Conservation (phyloP, 2,329 filamentous ascomycete species). For the Ceratocystis variospora region DNA sequence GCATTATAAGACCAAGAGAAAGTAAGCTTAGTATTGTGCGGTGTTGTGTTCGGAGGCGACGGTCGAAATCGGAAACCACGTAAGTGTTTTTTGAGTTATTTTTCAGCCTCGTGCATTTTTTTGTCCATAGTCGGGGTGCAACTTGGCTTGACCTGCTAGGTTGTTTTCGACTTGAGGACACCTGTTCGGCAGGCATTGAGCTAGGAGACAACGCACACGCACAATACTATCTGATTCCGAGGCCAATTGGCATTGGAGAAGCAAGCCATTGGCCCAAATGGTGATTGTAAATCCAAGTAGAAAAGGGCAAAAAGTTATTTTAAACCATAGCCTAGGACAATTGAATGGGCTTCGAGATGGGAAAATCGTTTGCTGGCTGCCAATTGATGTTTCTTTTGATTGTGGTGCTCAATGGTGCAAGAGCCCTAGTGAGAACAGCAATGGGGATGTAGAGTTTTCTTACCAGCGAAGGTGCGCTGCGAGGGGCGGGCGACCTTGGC, state of each 20-base stretch:
- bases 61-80: background rate
- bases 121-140: too few relatives aligned
- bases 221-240: constrained; percentile 5
- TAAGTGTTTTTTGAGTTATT: constrained; percentile 13
- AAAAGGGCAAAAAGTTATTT: background rate
- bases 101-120: background rate
- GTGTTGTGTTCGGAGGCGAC: background rate
- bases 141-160: constrained; percentile 2
- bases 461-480: constrained; percentile 20
- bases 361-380: background rate
- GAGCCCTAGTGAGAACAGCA: constrained; percentile 16
- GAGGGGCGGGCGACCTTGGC: constrained; percentile 20
- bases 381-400: constrained; percentile 15
- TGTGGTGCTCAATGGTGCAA: constrained; percentile 11
- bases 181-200: constrained; percentile 13
- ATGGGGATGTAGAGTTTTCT: constrained; percentile 18
- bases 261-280: constrained; percentile 11
- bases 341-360: constrained; percentile 12
- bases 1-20: background rate
- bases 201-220: background rate
- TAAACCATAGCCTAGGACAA: constrained; percentile 3
- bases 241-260: background rate
- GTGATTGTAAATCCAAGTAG: background rate
- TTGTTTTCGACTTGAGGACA: constrained; percentile 14
- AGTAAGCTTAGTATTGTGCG: background rate